Percentiles rank a stretch among this genome's conserved stretches.
Conservation (phyloP, 164 flowering plant species). For the Sedum album region DNA sequence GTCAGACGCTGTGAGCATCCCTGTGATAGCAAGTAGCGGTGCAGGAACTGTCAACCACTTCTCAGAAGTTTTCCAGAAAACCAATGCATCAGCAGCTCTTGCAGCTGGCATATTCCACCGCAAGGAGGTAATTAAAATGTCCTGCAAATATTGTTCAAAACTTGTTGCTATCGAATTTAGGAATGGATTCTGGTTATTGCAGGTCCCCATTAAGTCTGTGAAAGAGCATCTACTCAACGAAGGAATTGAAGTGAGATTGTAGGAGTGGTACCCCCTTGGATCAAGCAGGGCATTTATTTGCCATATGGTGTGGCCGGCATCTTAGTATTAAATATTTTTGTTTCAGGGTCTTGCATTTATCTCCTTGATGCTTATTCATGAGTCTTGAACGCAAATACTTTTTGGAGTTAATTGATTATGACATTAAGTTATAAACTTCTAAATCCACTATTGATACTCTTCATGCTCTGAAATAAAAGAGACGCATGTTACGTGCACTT, state of each 20-base stretch:
- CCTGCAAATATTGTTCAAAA: too few species aligned
- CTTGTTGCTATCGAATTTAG: neutral
- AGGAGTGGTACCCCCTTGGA: neutral
- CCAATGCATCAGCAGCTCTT: constrained; percentile 96
- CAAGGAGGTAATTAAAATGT: constrained; percentile 85
- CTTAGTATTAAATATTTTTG: too few species aligned
- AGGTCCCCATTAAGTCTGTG: constrained; percentile 80
- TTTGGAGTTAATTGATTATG: too few species aligned
- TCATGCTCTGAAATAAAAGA: too few species aligned
- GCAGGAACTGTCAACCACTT: constrained; percentile 85
- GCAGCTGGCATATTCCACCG: constrained; percentile 98
- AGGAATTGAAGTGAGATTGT: constrained; percentile 75
- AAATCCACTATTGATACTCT: too few species aligned
- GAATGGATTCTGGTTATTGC: constrained; percentile 16
- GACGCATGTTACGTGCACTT: too few species aligned
- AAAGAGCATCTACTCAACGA: constrained; percentile 65
- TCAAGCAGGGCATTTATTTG: neutral
- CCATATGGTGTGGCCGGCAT: too few species aligned
- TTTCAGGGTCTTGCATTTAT: neutral
- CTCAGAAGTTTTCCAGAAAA: constrained; percentile 72
- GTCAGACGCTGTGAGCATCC: constrained; percentile 90
- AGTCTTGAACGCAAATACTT: neutral
- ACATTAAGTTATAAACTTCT: too few species aligned
- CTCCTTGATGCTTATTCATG: neutral
- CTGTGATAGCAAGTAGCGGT: constrained; percentile 98